Percentiles rank a stretch among this genome's conserved stretches.
Evolutionary conservation across 768 basidiomycete genomes (phyloP).

Genomic region (Kwoniella botswanensis): DNA sequence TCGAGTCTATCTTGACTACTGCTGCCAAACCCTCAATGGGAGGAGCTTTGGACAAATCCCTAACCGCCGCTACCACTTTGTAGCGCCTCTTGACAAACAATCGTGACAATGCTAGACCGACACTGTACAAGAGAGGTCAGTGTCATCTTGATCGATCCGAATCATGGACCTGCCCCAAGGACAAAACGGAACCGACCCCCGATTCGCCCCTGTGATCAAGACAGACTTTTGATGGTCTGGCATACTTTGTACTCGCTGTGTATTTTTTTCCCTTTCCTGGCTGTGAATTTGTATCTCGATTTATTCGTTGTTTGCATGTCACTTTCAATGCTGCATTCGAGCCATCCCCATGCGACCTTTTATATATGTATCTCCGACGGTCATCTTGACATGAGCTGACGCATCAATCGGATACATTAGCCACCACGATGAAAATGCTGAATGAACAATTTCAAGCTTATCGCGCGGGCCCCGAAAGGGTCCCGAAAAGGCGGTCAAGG

Average conservation of each 20-base stretch:
- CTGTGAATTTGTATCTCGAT: background rate
- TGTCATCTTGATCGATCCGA: background rate
- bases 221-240: constrained; percentile 1
- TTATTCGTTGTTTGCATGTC: background rate
- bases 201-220: constrained; percentile 27
- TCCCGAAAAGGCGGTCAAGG: too few species aligned
- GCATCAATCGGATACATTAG: too few species aligned
- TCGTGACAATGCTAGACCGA: constrained; percentile 11
- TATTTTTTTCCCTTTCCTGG: background rate
- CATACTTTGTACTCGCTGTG: background rate
- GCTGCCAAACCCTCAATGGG: background rate
- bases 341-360: too few species aligned
- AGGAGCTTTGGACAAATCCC: constrained; percentile 13
- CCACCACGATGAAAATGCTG: too few species aligned
- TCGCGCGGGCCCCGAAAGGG: too few species aligned
- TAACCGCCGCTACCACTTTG: constrained; percentile 22
- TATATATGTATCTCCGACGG: too few species aligned
- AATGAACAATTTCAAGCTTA: too few species aligned
- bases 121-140: background rate
- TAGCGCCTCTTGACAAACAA: constrained; percentile 9
- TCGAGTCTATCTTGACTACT: constrained; percentile 14
- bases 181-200: constrained; percentile 19
- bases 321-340: too few species aligned
- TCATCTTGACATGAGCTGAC: too few species aligned
- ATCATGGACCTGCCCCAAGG: background rate